Conservation (phyloP, 116 monocot species). For the Dioscorea cayenensis region DNA sequence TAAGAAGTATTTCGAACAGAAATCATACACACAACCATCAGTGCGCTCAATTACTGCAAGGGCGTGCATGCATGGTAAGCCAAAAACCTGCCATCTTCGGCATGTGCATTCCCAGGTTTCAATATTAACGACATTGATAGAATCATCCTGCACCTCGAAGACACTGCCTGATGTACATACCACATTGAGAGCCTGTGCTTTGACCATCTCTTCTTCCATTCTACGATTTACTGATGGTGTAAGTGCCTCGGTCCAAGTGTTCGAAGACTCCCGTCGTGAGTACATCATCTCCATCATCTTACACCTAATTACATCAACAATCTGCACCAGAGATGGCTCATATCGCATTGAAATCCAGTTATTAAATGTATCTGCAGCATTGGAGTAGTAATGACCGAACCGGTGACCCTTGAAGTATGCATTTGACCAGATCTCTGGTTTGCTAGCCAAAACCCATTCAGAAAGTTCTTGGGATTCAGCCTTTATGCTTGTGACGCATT, state of each 20-base stretch:
- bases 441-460: conserved; percentile 29
- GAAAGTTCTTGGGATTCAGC: conserved; percentile 23
- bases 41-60: conserved; percentile 25
- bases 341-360: conserved; percentile 25
- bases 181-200: conserved; percentile 19
- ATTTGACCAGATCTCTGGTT: conserved; percentile 37
- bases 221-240: conserved; percentile 28
- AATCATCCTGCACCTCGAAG: conserved; percentile 34
- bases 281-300: conserved; percentile 36
- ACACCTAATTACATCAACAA: conserved; percentile 26
- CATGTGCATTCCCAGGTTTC: conserved; percentile 38
- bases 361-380: conserved; percentile 16
- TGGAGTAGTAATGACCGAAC: conserved; percentile 25
- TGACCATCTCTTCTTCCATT: conserved; percentile 25
- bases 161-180: conserved; percentile 31
- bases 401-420: conserved; percentile 29
- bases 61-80: conserved; percentile 37
- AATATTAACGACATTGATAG: conserved; percentile 29
- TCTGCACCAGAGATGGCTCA: conserved; percentile 33
- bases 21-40: conserved; percentile 23
- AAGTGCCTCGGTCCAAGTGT: conserved; percentile 16
- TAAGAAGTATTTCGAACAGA: conserved; percentile 32
- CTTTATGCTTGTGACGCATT: conserved; percentile 22
- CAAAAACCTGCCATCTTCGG: conserved; percentile 29
- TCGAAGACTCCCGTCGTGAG: conserved; percentile 12